A percentile compares a stretch with the other conserved stretches of the same genome.
Conservation (phyloP, 73 alveolate genomes). For the Tetrahymena thermophila region DNA sequence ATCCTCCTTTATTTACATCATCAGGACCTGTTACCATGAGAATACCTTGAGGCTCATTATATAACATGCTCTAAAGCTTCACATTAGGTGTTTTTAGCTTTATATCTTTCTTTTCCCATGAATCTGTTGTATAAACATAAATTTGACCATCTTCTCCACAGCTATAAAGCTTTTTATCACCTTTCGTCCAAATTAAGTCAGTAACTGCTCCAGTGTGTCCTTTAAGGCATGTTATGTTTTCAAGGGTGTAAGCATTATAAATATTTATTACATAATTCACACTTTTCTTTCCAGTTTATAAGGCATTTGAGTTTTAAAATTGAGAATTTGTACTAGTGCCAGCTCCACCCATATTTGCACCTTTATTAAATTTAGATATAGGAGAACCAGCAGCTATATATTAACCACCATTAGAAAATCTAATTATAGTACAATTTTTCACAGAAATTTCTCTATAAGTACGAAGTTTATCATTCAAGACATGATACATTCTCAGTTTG, state of each 20-base stretch:
- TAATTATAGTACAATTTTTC: conserved; percentile 68
- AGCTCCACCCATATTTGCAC: not conserved
- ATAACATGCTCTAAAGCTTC: not conserved
- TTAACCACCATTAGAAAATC: conserved; percentile 94
- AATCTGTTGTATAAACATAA: conserved; percentile 40
- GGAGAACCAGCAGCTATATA: conserved; percentile 82
- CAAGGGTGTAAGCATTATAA: conserved; percentile 87
- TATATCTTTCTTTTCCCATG: not conserved
- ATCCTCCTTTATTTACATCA: not conserved
- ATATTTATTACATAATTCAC: conserved; percentile 52
- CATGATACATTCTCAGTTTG: conserved; percentile 89
- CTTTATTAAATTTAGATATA: conserved; percentile 38
- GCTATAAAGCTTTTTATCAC: conserved; percentile 62
- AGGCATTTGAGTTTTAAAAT: not conserved
- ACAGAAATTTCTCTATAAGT: conserved; percentile 78
- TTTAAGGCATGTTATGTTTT: conserved; percentile 57
- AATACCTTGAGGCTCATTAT: not conserved
- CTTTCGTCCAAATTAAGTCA: conserved; percentile 57
- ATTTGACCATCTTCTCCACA: conserved; percentile 77
- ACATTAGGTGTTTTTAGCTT: not conserved
- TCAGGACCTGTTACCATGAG: not conserved
- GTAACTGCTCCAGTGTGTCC: conserved; percentile 59
- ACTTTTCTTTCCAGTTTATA: not conserved
- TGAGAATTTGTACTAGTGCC: not conserved
- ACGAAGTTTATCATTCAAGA: conserved; percentile 86